Percentiles rank a stretch among this genome's conserved stretches.
Conservation (phyloP, 2,329 filamentous ascomycete genomes). For the Fusarium sacchari region DNA sequence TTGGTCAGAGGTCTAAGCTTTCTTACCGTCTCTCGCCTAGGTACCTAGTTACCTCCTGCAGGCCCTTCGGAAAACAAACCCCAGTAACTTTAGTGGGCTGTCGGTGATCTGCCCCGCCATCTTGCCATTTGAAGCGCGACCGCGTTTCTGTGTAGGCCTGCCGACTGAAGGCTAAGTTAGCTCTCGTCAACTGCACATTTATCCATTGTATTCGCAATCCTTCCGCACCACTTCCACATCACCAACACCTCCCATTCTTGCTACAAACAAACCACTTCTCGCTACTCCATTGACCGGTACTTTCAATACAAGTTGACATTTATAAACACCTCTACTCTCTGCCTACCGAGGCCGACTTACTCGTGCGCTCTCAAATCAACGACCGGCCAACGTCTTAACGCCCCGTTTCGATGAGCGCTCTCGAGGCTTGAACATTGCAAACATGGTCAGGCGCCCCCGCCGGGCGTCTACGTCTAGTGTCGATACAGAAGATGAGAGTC, state of each 20-base stretch:
- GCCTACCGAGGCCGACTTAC: background rate
- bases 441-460: conserved; percentile 54
- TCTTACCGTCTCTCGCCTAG: background rate
- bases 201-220: background rate
- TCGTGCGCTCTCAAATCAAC: background rate
- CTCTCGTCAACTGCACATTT: background rate
- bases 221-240: background rate
- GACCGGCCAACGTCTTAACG: background rate
- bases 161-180: background rate
- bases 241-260: background rate
- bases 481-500: conserved; percentile 53
- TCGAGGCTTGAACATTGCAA: conserved; percentile 41
- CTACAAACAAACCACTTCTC: background rate
- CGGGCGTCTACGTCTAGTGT: conserved; percentile 58
- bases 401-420: conserved; percentile 24
- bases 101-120: conserved; percentile 32
- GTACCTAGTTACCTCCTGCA: background rate
- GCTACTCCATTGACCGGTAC: no score
- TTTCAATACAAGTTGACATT: background rate
- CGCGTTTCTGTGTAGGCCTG: conserved; percentile 18
- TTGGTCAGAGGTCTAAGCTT: background rate
- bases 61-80: background rate
- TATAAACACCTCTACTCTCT: background rate
- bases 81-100: conserved; percentile 7
- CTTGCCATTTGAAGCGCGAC: conserved; percentile 23